Conservation (phyloP, 345 rosid genomes). For the Moringa oleifera region DNA sequence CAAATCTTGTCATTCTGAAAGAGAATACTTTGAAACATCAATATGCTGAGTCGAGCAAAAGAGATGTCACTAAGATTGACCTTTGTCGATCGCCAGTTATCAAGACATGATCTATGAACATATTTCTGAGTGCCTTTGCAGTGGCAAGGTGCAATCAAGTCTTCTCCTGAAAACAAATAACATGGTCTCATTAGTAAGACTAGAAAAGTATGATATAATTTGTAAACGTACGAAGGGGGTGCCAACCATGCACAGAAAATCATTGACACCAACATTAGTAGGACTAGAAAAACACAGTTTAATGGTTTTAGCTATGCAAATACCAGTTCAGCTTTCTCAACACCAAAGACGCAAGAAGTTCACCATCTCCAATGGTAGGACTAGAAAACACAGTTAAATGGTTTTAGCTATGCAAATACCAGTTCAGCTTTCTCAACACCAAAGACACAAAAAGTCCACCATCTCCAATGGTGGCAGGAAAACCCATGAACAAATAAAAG, state of each 20-base stretch:
- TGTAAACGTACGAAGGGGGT: too few relatives aligned
- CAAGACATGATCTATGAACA: constrained; percentile 96
- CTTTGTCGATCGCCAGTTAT: constrained; percentile 99
- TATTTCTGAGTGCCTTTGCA: constrained; percentile 98
- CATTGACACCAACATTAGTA: too few relatives aligned
- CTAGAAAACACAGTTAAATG: neutral
- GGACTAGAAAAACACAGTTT: neutral
- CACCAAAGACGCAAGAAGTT: constrained; percentile 1
- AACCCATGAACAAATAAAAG: constrained; percentile 13
- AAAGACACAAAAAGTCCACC: constrained; percentile 9
- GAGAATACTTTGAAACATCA: neutral
- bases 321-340: constrained; percentile 2
- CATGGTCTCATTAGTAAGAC: too few relatives aligned
- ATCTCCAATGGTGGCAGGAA: constrained; percentile 5
- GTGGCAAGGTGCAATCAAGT: constrained; percentile 93
- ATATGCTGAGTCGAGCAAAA: constrained; percentile 13
- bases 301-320: neutral
- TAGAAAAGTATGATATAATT: too few relatives aligned
- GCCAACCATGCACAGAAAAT: too few relatives aligned
- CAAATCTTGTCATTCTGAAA: too few relatives aligned
- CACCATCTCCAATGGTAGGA: too few relatives aligned
- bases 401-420: neutral
- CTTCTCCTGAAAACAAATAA: constrained; percentile 59
- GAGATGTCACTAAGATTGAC: constrained; percentile 24
- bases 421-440: neutral